Conservation (phyloP, 73 alveolate species). For the Breviolum minutum region DNA sequence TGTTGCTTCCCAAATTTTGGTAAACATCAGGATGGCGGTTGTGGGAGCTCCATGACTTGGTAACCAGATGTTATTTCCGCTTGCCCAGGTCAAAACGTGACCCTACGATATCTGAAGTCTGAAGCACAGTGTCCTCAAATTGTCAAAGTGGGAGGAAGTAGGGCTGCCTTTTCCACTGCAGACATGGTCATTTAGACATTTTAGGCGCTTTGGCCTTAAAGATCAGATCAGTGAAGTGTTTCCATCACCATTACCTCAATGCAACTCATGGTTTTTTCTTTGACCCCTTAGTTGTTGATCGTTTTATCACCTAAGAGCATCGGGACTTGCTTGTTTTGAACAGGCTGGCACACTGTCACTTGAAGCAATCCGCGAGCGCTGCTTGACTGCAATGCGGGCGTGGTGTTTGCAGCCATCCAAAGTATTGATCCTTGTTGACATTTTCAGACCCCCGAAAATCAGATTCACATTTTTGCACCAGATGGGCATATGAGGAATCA, state of each 20-base stretch:
- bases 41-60: no score
- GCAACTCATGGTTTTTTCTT: neutral
- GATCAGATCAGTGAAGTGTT: neutral
- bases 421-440: no score
- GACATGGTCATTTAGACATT: neutral
- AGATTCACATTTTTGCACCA: no score
- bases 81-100: conserved; percentile 49
- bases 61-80: no score
- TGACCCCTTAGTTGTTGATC: neutral
- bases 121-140: neutral
- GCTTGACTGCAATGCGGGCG: neutral
- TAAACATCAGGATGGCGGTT: no score
- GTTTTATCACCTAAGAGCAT: neutral
- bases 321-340: neutral
- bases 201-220: no score
- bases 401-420: no score
- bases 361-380: conserved; percentile 63
- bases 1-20: no score
- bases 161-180: no score
- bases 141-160: neutral
- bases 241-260: neutral
- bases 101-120: conserved; percentile 4
- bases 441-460: no score
- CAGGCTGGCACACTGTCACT: conserved; percentile 68
- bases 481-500: no score